A percentile compares a stretch with the other conserved stretches of the same genome.
Conservation (phyloP, 768 basidiomycete genomes). For the Boletus subcaerulescens region DNA sequence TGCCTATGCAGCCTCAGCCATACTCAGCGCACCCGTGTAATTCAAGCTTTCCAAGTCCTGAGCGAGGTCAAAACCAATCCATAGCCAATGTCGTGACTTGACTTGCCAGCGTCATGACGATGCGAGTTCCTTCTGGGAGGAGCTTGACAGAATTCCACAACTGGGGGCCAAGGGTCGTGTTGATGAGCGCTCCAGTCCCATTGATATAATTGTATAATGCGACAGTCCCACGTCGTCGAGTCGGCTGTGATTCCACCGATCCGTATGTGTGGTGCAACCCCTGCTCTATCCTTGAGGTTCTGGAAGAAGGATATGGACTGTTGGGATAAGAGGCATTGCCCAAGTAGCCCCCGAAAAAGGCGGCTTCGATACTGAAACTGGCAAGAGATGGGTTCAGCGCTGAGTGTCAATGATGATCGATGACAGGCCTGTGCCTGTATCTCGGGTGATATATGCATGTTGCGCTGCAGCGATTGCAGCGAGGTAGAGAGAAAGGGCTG, state of each 20-base stretch:
- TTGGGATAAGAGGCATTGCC: conserved; percentile 47
- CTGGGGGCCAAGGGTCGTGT: conserved; percentile 49
- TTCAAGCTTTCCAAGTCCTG: conserved; percentile 46
- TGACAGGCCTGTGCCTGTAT: background rate
- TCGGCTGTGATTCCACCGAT: conserved; percentile 57
- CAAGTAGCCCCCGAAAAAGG: conserved; percentile 49
- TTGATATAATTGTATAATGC: conserved; percentile 41
- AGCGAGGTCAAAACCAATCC: background rate
- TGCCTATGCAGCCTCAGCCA: conserved; percentile 42
- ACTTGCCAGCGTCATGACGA: conserved; percentile 45
- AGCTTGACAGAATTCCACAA: conserved; percentile 47
- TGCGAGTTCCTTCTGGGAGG: conserved; percentile 45
- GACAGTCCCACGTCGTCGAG: conserved; percentile 45
- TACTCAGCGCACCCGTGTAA: conserved; percentile 39
- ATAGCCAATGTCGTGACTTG: background rate
- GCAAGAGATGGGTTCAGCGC: conserved; percentile 45
- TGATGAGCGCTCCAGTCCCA: conserved; percentile 40
- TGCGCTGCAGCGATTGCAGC: conserved; percentile 7
- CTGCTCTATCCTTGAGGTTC: conserved; percentile 44
- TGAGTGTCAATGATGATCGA: conserved; percentile 32
- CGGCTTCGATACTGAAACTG: conserved; percentile 55
- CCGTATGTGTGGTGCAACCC: conserved; percentile 44
- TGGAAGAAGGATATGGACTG: conserved; percentile 41
- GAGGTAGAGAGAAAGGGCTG: background rate
- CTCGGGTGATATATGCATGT: conserved; percentile 7